A percentile compares a stretch with the other conserved stretches of the same genome.
These are phyloP conservation scores for Agrocybe praecox DNA, from an alignment of 768 basidiomycete species.

Conservation along the genomic window DNA sequence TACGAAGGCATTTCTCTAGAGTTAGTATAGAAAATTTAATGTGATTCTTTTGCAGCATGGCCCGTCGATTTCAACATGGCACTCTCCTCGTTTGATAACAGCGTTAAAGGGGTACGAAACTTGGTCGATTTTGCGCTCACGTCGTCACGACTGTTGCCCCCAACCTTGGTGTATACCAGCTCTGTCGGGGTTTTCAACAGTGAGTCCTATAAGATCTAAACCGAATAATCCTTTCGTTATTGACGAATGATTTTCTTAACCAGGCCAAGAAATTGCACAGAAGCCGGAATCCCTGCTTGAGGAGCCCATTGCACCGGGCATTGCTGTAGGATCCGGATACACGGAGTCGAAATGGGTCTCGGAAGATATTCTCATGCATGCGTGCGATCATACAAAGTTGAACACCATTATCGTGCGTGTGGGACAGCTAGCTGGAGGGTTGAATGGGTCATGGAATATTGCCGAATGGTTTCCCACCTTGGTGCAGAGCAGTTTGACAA, in stretches of 20 bases:
- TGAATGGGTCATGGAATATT: slow-evolving; percentile 44
- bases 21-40: background rate
- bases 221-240: background rate
- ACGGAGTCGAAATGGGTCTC: slow-evolving; percentile 45
- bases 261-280: background rate
- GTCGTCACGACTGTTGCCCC: slow-evolving; percentile 17
- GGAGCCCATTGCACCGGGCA: slow-evolving; percentile 16
- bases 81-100: slow-evolving; percentile 44
- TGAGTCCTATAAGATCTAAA: background rate
- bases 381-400: slow-evolving; percentile 28
- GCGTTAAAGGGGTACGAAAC: slow-evolving; percentile 40
- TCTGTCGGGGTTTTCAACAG: slow-evolving; percentile 11
- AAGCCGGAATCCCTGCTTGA: slow-evolving; percentile 22
- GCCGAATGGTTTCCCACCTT: slow-evolving; percentile 47
- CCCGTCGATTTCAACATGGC: slow-evolving; percentile 49
- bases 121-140: slow-evolving; percentile 39
- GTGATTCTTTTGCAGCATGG: slow-evolving; percentile 35
- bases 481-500: slow-evolving; percentile 27
- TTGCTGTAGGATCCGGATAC: slow-evolving; percentile 37
- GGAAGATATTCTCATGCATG: slow-evolving; percentile 33
- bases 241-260: too few relatives aligned
- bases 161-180: slow-evolving; percentile 2
- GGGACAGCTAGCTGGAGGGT: slow-evolving; percentile 46
- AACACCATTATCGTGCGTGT: slow-evolving; percentile 38
- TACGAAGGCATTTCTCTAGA: background rate